These are phyloP conservation scores for Juglanconis juglandina DNA, from an alignment of 2,329 filamentous ascomycete species.

Conservation along the genomic window DNA sequence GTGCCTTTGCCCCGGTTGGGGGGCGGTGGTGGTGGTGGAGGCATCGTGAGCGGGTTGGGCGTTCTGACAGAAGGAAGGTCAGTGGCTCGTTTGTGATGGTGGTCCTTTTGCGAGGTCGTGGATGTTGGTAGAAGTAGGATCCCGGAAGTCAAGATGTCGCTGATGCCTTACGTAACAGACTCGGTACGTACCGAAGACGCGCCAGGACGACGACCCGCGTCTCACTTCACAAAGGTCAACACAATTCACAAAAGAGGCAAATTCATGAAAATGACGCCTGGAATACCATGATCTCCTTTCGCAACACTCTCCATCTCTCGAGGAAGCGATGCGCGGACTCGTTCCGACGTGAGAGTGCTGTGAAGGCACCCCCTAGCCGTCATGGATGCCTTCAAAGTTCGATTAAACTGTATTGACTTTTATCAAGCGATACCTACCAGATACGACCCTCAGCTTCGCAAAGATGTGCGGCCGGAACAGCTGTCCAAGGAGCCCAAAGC, in stretches of 20 bases:
- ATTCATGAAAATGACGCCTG: not conserved
- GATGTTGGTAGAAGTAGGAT: too few species aligned
- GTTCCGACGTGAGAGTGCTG: too few species aligned
- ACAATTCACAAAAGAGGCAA: not conserved
- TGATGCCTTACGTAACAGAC: too few species aligned
- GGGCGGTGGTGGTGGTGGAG: constrained; percentile 17
- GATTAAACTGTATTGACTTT: constrained; percentile 91
- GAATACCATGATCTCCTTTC: too few species aligned
- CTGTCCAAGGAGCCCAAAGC: constrained; percentile 66
- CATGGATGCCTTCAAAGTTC: constrained; percentile 78
- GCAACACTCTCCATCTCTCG: not conserved
- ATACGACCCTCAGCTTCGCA: constrained; percentile 76
- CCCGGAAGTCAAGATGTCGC: not conserved
- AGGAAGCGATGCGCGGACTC: constrained; percentile 4
- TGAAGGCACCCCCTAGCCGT: constrained; percentile 16
- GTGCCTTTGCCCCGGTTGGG: not conserved
- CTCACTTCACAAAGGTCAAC: not conserved
- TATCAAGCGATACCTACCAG: constrained; percentile 78
- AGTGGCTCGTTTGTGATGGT: too few species aligned
- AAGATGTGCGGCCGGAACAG: constrained; percentile 57
- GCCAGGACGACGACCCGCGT: too few species aligned
- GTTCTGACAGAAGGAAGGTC: not conserved
- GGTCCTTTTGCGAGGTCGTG: not conserved
- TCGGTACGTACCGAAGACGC: not conserved
- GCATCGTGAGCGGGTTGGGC: constrained; percentile 15